Conservation (phyloP, 495 filamentous ascomycete genomes). For the Neurospora hispaniola region DNA sequence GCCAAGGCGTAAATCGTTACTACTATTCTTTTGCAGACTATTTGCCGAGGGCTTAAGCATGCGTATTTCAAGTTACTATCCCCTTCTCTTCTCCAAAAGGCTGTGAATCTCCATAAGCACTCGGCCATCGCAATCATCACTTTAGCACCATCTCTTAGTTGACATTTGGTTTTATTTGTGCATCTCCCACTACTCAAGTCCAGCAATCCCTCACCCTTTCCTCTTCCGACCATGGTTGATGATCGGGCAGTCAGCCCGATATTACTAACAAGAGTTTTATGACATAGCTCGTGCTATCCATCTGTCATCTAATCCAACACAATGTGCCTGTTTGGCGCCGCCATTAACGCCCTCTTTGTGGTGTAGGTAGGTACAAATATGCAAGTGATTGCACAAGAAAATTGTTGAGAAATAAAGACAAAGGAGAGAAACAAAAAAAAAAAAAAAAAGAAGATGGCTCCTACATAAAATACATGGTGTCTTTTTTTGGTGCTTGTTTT, state of each 20-base stretch:
- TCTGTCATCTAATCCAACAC: not conserved
- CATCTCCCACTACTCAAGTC: not conserved
- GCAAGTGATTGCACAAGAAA: not conserved
- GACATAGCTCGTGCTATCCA: not conserved
- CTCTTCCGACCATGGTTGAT: not conserved
- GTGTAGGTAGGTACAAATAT: not conserved
- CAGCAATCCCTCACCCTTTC: not conserved
- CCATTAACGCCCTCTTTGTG: not conserved
- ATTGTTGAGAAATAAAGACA: slow-evolving; percentile 1
- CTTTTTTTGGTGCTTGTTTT: not conserved
- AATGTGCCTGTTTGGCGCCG: not conserved
- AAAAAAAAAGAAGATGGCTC: no score
- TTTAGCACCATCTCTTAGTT: not conserved
- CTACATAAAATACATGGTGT: no score
- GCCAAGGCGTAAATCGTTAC: not conserved
- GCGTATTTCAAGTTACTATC: not conserved
- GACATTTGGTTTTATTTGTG: not conserved
- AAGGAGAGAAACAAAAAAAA: slow-evolving; percentile 1
- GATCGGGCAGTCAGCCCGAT: no score
- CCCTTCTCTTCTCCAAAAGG: not conserved
- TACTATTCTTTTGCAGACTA: not conserved
- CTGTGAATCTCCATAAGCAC: not conserved
- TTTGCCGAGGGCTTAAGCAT: not conserved
- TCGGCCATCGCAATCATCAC: not conserved
- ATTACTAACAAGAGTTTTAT: not conserved